Evolutionary conservation across 306 rosid genomes (phyloP).

Genomic region (Cucurbita ficifolia): DNA sequence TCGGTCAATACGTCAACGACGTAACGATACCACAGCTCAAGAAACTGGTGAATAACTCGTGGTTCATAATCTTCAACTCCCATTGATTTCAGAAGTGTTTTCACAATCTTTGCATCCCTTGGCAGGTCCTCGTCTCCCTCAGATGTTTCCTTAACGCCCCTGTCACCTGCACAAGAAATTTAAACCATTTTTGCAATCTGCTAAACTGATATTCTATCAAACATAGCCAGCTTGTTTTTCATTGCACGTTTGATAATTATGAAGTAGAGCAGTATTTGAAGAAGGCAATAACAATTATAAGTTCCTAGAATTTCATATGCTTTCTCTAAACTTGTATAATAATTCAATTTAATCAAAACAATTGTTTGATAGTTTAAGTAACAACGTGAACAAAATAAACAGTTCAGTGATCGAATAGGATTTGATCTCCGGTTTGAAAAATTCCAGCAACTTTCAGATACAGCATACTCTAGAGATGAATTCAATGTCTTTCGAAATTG

Average conservation of each 20-base stretch:
- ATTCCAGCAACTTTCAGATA: no score
- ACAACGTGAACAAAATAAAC: no score
- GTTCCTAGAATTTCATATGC: no score
- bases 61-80: slow-evolving; percentile 85
- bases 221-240: not conserved
- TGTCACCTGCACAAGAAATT: not conserved
- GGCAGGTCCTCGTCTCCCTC: slow-evolving; percentile 82
- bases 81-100: slow-evolving; percentile 70
- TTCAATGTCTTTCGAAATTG: no score
- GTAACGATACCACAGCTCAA: slow-evolving; percentile 89
- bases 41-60: slow-evolving; percentile 63
- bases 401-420: no score
- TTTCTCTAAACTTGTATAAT: no score
- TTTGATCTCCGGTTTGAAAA: no score
- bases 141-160: slow-evolving; percentile 22
- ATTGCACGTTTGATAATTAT: not conserved
- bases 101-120: slow-evolving; percentile 75
- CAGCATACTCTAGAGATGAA: no score
- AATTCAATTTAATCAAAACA: no score
- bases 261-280: not conserved
- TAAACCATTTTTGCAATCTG: not conserved
- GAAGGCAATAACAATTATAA: no score
- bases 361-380: no score
- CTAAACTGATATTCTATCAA: not conserved
- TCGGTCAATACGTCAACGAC: slow-evolving; percentile 69